phyloP scores from a whole-genome alignment of 805 yeast species.

The Lipomyces kockii region DNA sequence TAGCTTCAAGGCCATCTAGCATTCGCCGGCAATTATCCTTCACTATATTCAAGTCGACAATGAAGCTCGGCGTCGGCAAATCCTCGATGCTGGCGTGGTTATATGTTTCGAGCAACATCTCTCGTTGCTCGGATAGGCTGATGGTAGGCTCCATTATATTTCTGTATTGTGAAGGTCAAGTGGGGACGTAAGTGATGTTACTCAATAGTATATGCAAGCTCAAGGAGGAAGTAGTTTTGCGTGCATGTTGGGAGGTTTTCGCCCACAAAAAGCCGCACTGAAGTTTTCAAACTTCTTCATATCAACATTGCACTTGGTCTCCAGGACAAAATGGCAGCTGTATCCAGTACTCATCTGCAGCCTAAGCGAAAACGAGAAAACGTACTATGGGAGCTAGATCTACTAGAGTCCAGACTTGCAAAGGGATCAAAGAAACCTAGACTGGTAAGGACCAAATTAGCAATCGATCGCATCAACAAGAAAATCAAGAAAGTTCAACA shows the following conservation, averaged over 20 bases:
- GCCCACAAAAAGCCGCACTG: too few species aligned
- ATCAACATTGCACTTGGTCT: not conserved
- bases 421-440: slow-evolving; percentile 37
- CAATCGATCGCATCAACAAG: slow-evolving; percentile 31
- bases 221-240: too few species aligned
- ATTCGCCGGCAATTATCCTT: slow-evolving; percentile 54
- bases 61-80: slow-evolving; percentile 64
- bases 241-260: too few species aligned
- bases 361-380: slow-evolving; percentile 42
- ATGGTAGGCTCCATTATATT: slow-evolving; percentile 1
- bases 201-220: not conserved
- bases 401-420: slow-evolving; percentile 45
- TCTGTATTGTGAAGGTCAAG: not conserved
- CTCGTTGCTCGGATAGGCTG: not conserved
- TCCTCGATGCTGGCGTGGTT: slow-evolving; percentile 52
- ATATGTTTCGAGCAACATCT: slow-evolving; percentile 14
- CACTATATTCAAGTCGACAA: slow-evolving; percentile 53
- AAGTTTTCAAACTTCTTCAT: too few species aligned
- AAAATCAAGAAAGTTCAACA: slow-evolving; percentile 5
- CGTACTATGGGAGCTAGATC: slow-evolving; percentile 46
- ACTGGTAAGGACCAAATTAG: slow-evolving; percentile 43
- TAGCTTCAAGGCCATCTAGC: slow-evolving; percentile 52
- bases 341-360: not conserved
- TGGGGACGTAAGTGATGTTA: not conserved
- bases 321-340: slow-evolving; percentile 1